phyloP scores from a whole-genome alignment of 495 filamentous ascomycete species.

The Penicillium chermesinum region DNA sequence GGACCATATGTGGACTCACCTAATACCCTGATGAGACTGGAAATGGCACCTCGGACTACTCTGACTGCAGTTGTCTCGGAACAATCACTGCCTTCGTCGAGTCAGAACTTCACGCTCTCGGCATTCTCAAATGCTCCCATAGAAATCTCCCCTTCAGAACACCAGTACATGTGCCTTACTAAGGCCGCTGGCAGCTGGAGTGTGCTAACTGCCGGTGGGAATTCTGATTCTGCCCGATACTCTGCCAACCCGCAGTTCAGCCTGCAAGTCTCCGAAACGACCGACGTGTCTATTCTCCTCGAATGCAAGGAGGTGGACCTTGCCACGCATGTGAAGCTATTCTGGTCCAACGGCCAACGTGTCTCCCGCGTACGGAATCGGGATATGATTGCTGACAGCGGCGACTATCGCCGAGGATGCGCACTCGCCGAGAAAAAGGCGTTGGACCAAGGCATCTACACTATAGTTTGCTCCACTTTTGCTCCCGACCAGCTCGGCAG shows the following conservation, averaged over 20 bases:
- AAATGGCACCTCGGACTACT: constrained; percentile 49
- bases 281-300: constrained; percentile 65
- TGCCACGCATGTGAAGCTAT: constrained; percentile 77
- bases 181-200: constrained; percentile 65
- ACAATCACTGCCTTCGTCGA: constrained; percentile 62
- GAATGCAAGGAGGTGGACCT: constrained; percentile 64
- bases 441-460: constrained; percentile 69
- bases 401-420: constrained; percentile 78
- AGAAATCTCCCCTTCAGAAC: constrained; percentile 52
- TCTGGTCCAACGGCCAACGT: constrained; percentile 68
- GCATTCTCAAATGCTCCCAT: constrained; percentile 63
- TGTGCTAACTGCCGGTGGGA: constrained; percentile 74
- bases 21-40: constrained; percentile 77
- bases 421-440: constrained; percentile 56
- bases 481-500: constrained; percentile 66
- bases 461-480: constrained; percentile 82
- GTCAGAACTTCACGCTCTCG: constrained; percentile 78
- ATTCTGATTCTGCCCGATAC: constrained; percentile 68
- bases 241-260: constrained; percentile 80
- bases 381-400: constrained; percentile 73
- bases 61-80: constrained; percentile 80
- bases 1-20: constrained; percentile 90
- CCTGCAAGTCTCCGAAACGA: constrained; percentile 50
- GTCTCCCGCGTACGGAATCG: constrained; percentile 61
- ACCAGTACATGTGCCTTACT: constrained; percentile 50